Evolutionary conservation across 2,329 filamentous ascomycete species (phyloP), one percentile per base, ranked within the genome.

Genomic region (Venturia effusa): DNA sequence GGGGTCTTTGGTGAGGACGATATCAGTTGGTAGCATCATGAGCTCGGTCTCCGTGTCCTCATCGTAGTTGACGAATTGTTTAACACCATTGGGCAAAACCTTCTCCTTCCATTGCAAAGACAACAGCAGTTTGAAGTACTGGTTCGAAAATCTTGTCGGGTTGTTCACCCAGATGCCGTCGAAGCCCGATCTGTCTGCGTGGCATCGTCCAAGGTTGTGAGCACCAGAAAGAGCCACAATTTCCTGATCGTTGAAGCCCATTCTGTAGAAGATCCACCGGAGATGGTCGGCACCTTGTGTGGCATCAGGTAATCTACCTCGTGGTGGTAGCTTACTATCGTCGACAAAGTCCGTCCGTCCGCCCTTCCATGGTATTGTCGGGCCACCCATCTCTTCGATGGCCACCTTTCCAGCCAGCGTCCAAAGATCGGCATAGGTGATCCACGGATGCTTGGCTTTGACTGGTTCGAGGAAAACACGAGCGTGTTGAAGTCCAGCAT

Each of bases 11-110:
- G 81, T 73, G 45, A 87, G 75, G 4, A 84, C 80, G 69, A 87
- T 80, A 70, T 87, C 84, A 1, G 84, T 86, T 0, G 84, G 84
- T 70, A 87, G 70, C 85, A 87, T 87, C 85, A 87, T 87, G 51
- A 87, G 74, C 64, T 82, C 81, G 65, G 81, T 80, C 55, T 80
- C 79, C 6, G 73, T 73, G 67, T 86, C 81, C 59, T 84, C 81
- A 66, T 86, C 83, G 59, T 80, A 79, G 68, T 84, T 83, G 55
- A 81, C 80, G 70, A 84, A 88, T 73, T 87, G 83, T 63, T 76
- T 74, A 22, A 83, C 70, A 0, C 83, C 83, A 66, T 80, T 83
- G 17, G 73, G 70, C 62, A 84, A 71, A 15, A 76, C 81, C 71
- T 79, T 82, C 65, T 79, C 79, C 71, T 79, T 80, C 82, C 82